Evolutionary conservation across 1,284 basidiomycete genomes (phyloP).

Genomic region (Malassezia psittaci): DNA sequence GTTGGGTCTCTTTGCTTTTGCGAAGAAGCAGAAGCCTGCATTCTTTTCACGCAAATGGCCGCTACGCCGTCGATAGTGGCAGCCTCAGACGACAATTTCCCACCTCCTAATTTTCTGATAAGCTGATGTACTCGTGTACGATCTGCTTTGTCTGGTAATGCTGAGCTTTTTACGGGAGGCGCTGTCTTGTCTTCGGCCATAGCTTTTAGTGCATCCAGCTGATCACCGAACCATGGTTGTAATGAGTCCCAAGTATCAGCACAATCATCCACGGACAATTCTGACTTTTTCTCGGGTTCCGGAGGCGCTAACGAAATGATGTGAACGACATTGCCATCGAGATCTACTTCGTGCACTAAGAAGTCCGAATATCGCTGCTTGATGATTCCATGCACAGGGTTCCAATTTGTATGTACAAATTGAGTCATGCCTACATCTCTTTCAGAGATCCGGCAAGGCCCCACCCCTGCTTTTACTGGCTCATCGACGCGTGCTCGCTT

Average conservation of each 20-base stretch:
- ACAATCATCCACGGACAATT: not conserved
- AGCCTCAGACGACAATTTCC: constrained; percentile 67
- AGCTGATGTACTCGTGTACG: constrained; percentile 72
- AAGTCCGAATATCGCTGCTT: constrained; percentile 44
- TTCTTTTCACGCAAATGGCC: constrained; percentile 15
- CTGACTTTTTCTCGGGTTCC: not conserved
- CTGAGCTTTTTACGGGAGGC: constrained; percentile 51
- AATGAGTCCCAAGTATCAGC: constrained; percentile 14
- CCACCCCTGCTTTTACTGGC: too few species aligned
- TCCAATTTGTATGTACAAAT: constrained; percentile 26
- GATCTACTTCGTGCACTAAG: constrained; percentile 32
- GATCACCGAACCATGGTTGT: constrained; percentile 15
- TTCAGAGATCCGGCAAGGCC: constrained; percentile 1
- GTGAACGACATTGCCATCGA: constrained; percentile 18
- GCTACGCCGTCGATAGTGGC: constrained; percentile 50
- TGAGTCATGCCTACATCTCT: constrained; percentile 26
- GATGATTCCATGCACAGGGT: constrained; percentile 38
- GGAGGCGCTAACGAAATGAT: constrained; percentile 30
- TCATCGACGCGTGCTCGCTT: constrained; percentile 5
- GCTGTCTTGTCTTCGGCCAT: constrained; percentile 1
- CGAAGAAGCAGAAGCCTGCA: constrained; percentile 10
- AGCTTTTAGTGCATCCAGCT: constrained; percentile 15
- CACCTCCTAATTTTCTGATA: constrained; percentile 68
- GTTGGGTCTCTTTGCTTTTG: constrained; percentile 42
- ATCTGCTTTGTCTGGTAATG: constrained; percentile 67